phyloP scores from a whole-genome alignment of 345 rosid species.

The Physaria fendleri region DNA sequence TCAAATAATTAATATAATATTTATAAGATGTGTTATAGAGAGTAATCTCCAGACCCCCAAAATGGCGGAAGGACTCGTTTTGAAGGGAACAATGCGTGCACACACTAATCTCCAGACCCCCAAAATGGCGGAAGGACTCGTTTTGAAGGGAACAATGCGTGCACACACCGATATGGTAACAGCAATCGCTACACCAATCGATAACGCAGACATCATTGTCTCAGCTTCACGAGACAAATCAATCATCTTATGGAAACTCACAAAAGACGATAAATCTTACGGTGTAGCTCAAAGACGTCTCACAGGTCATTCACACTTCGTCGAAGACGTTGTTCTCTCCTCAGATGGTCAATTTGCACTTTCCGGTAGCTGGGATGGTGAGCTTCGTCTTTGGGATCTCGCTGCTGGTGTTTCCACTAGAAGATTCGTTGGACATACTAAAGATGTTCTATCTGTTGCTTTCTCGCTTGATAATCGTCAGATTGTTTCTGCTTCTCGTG shows the following conservation, averaged over 20 bases:
- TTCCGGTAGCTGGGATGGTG: conserved; percentile 97
- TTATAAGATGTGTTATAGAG: too few species aligned
- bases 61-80: conserved; percentile 70
- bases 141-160: conserved; percentile 83
- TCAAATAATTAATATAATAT: too few species aligned
- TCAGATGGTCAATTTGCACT: conserved; percentile 96
- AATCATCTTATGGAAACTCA: conserved; percentile 78
- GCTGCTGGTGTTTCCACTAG: conserved; percentile 68
- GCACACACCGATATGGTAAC: conserved; percentile 96
- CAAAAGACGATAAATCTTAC: conserved; percentile 72
- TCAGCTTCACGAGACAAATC: conserved; percentile 95
- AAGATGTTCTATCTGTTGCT: conserved; percentile 90
- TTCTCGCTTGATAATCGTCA: conserved; percentile 96
- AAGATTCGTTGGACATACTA: conserved; percentile 90
- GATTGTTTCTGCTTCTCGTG: conserved; percentile 95
- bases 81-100: conserved; percentile 86
- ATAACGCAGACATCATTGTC: conserved; percentile 88
- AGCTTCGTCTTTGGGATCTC: conserved; percentile 98
- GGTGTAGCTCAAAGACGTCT: conserved; percentile 87
- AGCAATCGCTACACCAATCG: conserved; percentile 88
- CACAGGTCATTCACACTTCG: conserved; percentile 94
- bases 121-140: conserved; percentile 68
- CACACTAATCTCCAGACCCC: conserved; percentile 97
- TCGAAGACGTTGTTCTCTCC: conserved; percentile 91
- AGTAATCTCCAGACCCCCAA: too few species aligned